phyloP scores from a whole-genome alignment of 2,329 filamentous ascomycete genomes.

The Aspergillus proliferans region DNA sequence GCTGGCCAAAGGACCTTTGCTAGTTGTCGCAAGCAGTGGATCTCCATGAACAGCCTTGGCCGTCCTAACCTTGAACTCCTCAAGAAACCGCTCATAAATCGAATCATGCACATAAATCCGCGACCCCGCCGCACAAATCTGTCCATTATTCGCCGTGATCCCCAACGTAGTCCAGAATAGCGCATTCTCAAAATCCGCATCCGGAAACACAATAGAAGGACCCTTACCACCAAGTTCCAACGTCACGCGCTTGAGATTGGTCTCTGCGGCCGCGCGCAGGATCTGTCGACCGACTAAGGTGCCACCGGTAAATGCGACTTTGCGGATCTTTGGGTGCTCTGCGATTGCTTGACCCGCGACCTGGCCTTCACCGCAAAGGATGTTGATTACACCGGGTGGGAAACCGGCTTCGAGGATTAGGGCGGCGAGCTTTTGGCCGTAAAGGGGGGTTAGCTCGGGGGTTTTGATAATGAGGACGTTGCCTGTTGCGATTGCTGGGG shows the following conservation, averaged over 20 bases:
- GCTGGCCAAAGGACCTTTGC: slow-evolving; percentile 19
- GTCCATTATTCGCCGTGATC: slow-evolving; percentile 26
- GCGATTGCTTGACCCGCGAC: slow-evolving; percentile 43
- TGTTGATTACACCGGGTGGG: slow-evolving; percentile 51
- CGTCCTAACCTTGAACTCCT: slow-evolving; percentile 43
- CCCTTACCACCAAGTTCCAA: slow-evolving; percentile 32
- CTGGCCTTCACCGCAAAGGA: slow-evolving; percentile 56
- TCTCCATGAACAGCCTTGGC: slow-evolving; percentile 16
- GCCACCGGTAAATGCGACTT: slow-evolving; percentile 31
- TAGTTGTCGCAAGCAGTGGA: slow-evolving; percentile 15
- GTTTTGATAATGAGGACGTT: slow-evolving; percentile 65
- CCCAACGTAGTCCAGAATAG: slow-evolving; percentile 24
- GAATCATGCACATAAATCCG: slow-evolving; percentile 28
- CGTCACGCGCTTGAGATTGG: slow-evolving; percentile 30
- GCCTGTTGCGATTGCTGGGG: slow-evolving; percentile 59
- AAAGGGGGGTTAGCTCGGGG: slow-evolving; percentile 53
- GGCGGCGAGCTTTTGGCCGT: slow-evolving; percentile 42
- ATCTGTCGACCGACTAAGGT: slow-evolving; percentile 23
- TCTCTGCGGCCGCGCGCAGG: slow-evolving; percentile 20
- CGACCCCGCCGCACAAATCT: slow-evolving; percentile 27
- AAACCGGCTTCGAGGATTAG: slow-evolving; percentile 49
- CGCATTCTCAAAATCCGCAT: slow-evolving; percentile 27
- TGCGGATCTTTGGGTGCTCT: slow-evolving; percentile 23
- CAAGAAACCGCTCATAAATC: slow-evolving; percentile 26
- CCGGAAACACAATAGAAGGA: slow-evolving; percentile 29